These are phyloP conservation scores for Penicillium digitatum DNA, from an alignment of 2,329 filamentous ascomycete species.

Conservation along the genomic window DNA sequence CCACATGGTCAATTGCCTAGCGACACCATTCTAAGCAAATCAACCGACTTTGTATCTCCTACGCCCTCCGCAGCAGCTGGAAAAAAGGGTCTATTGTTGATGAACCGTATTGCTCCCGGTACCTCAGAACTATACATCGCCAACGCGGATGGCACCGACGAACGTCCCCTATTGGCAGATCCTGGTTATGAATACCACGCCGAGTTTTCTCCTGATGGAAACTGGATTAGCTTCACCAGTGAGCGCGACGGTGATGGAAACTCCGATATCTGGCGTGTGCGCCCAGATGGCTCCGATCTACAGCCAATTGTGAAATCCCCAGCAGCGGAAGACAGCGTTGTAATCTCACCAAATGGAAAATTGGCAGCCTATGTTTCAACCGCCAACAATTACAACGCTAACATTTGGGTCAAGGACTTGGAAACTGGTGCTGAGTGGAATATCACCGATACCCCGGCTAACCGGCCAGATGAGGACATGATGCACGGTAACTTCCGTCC, in stretches of 20 bases:
- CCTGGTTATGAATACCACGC: slow-evolving; percentile 41
- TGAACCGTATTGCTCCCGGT: slow-evolving; percentile 38
- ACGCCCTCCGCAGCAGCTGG: neutral
- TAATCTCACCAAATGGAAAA: slow-evolving; percentile 40
- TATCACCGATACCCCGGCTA: slow-evolving; percentile 35
- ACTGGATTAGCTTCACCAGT: slow-evolving; percentile 42
- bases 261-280: slow-evolving; percentile 41
- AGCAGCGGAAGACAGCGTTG: slow-evolving; percentile 38
- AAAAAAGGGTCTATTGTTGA: slow-evolving; percentile 26
- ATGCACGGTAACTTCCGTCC: slow-evolving; percentile 41
- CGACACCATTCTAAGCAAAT: neutral
- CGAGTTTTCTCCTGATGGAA: slow-evolving; percentile 37
- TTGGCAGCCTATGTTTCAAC: slow-evolving; percentile 43
- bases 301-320: slow-evolving; percentile 33
- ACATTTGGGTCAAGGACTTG: slow-evolving; percentile 43
- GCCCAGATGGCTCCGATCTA: slow-evolving; percentile 35
- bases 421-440: slow-evolving; percentile 32
- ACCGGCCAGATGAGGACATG: slow-evolving; percentile 12
- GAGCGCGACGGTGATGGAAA: slow-evolving; percentile 43
- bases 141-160: slow-evolving; percentile 41
- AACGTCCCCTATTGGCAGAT: slow-evolving; percentile 32
- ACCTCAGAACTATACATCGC: slow-evolving; percentile 32
- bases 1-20: neutral
- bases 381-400: slow-evolving; percentile 32
- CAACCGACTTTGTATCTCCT: neutral